Base-by-base conservation (phyloP, 2,329 filamentous ascomycete genomes). In the Penicillium concentricum region DNA sequence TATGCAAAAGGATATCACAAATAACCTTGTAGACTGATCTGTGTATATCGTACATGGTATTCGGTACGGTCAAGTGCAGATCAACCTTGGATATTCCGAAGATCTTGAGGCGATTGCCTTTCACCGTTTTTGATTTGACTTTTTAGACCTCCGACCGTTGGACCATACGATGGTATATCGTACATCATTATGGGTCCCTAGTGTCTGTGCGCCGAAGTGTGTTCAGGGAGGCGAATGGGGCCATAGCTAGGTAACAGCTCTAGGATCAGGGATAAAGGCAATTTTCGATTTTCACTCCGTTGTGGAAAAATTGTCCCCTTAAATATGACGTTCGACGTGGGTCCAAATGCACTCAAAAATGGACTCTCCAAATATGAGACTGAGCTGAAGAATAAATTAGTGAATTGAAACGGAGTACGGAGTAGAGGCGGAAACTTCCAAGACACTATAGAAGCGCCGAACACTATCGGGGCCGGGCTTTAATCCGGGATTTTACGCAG, bases 81-180 rank as follows among this genome's bases (percentile, higher is more conserved):
- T 59, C 46, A 42, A 44, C 54, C 48, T 56, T 56, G 30, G 51
- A 53, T 35, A 34, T 51, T 57, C 47, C 46, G 60, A 61, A 62
- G 60, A 64, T 63, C 63, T 60, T 32, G 51, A 45, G 34, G 26
- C 59, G 57, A 61, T 66, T 63, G 42, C 55, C 59, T 61, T 57
- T 37, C 32, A 32, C 48, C 54, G 51, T 32, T 54, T 54, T 28
- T 37, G 52, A 26, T 26, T 56, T 26, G 24, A 55, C 48, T 56
- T 48, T 48, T 61, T 50, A 43, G 59, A 47, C 55, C 59, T 35
- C 35, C 49, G 61, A 61, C 63, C 63, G 63, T 65, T 65, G 49
- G 49, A 42, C 63, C 53, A 60, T 58, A n/a, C 28, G 43, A 46
- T 34, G 18, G 18, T 46, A 34, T 34, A 46, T 46, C 28, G 43